These are phyloP conservation scores for Salix suchowensis DNA, from an alignment of 345 rosid species.

Conservation along the genomic window DNA sequence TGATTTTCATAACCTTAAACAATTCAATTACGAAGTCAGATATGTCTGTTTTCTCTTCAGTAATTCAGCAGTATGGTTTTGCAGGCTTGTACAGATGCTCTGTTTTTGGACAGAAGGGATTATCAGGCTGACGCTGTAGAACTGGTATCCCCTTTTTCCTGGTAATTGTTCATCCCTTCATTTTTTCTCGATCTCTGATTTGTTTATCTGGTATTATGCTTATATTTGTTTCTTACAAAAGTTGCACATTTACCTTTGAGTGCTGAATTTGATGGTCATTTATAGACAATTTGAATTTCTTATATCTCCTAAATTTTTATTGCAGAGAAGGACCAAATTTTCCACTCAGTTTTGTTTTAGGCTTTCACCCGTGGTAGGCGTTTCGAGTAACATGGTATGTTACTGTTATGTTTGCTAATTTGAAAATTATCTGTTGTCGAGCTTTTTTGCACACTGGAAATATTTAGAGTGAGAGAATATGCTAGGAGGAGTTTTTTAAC, in stretches of 20 bases:
- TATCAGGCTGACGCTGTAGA: constrained; percentile 42
- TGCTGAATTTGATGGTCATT: too few relatives aligned
- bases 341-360: constrained; percentile 65
- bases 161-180: constrained; percentile 56
- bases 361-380: constrained; percentile 56
- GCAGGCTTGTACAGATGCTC: constrained; percentile 50
- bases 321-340: constrained; percentile 55
- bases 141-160: constrained; percentile 83
- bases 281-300: not conserved
- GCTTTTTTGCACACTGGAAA: too few relatives aligned
- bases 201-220: not conserved
- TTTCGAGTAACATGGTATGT: constrained; percentile 72
- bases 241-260: too few relatives aligned
- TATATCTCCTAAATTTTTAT: constrained; percentile 7
- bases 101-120: constrained; percentile 38
- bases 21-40: not conserved
- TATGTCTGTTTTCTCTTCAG: not conserved
- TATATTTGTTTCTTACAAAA: not conserved
- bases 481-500: too few relatives aligned
- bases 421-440: not conserved
- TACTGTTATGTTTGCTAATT: not conserved
- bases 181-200: constrained; percentile 12
- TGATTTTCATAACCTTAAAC: too few relatives aligned
- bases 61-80: constrained; percentile 20
- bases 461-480: too few relatives aligned